Conservation (phyloP, 2,329 filamentous ascomycete species). For the Xylaria sp. region DNA sequence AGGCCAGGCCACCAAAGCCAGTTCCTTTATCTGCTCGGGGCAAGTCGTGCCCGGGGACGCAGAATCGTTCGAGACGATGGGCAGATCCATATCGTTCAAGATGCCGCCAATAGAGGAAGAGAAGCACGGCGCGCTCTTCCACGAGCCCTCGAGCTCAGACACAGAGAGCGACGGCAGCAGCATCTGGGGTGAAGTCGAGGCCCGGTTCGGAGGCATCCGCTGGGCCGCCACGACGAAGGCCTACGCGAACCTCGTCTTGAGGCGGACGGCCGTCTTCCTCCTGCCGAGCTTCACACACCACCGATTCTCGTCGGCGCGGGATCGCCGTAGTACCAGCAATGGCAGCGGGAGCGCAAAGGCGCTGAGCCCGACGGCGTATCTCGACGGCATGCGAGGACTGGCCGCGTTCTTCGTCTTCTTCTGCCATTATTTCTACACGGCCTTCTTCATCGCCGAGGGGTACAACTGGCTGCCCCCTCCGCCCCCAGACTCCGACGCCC, state of each 20-base stretch:
- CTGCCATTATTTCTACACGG: conserved; percentile 66
- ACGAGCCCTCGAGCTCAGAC: conserved; percentile 54
- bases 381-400: conserved; percentile 67
- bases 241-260: conserved; percentile 47
- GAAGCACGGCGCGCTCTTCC: conserved; percentile 51
- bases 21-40: not conserved
- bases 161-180: conserved; percentile 54
- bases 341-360: conserved; percentile 53
- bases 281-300: conserved; percentile 64
- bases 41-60: not conserved
- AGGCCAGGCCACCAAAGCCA: conserved; percentile 1
- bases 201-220: conserved; percentile 45
- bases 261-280: conserved; percentile 57
- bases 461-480: conserved; percentile 41
- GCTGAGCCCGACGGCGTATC: conserved; percentile 64
- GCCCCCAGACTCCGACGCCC: conserved; percentile 12
- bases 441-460: conserved; percentile 61
- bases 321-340: conserved; percentile 5
- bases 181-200: conserved; percentile 51
- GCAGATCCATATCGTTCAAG: conserved; percentile 50
- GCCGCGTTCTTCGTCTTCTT: conserved; percentile 66
- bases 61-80: conserved; percentile 51
- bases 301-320: conserved; percentile 44
- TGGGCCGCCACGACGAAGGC: conserved; percentile 49
- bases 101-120: conserved; percentile 56